Base-by-base conservation (phyloP, 352 stramenopile species). In the Globisporangium echinulatum region DNA sequence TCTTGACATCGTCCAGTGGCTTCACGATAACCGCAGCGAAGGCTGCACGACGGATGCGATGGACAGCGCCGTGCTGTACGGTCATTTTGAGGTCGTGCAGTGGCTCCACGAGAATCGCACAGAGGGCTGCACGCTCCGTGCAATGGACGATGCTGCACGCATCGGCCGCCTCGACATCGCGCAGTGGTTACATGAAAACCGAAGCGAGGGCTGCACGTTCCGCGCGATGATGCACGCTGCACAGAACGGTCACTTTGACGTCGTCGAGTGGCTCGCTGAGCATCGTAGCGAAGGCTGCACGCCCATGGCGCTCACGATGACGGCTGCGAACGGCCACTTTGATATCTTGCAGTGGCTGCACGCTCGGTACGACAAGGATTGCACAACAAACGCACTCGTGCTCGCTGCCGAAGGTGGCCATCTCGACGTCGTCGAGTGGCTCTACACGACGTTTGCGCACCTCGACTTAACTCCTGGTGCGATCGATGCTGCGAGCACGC, bases 101-200 rank as follows among this genome's bases (percentile, higher is more conserved):
- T 59, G 42, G 42, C 43, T 59, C 8, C 57, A 68, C 40, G 48
- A 40, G 42, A 42, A 66, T 15, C 61, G 56, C 2, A 10, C 11
- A 0, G 61, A 65, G 52, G 65, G 61, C 17, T 71, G 65, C 37
- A 68, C 49, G 13, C 46, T 33, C 5, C 47, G 56, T 33, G 65
- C 65, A 8, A 68, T 68, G 52, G 40, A 49, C 17, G 13, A 43
- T 6, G 53, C 43, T 2, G 54, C 54, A 9, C 17, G 25, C 38
- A 25, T 33, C 7, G 42, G 42, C 3, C 25, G 44, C 43, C 40
- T 19, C 17, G 43, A 25, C 25, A 25, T 2, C n/a, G 14, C 54
- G 15, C 13, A 53, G 36, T 60, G 46, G 54, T 9, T 60, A n/a
- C 55, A 54, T 42, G 55, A 43, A 37, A 19, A 54, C 11, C 46